phyloP scores from a whole-genome alignment of 2,329 filamentous ascomycete species.

The Talaromyces albobiverticillius region DNA sequence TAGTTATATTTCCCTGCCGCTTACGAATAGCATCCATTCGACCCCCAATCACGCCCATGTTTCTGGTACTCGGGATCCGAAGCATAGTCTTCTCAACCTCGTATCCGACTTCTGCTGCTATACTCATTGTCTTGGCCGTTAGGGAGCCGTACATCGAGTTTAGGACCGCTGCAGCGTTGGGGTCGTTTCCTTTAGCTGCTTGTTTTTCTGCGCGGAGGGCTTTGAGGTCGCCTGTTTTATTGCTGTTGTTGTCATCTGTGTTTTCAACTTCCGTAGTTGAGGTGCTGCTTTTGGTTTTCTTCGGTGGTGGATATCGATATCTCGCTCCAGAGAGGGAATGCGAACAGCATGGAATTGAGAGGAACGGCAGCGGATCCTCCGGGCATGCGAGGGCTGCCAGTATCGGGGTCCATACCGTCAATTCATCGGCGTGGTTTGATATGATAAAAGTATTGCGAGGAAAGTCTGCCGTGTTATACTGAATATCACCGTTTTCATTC shows the following conservation, averaged over 20 bases:
- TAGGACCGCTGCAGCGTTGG: conserved; percentile 25
- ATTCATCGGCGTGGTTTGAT: conserved; percentile 94
- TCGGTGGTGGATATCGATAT: conserved; percentile 56
- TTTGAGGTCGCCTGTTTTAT: conserved; percentile 40
- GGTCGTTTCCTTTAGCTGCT: conserved; percentile 22
- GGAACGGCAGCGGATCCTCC: conserved; percentile 69
- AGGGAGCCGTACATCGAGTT: conserved; percentile 79
- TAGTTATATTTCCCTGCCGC: not conserved
- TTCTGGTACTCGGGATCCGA: conserved; percentile 87
- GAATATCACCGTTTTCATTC: conserved; percentile 14
- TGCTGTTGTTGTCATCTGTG: conserved; percentile 18
- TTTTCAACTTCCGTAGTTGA: not conserved
- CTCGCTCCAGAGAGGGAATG: conserved; percentile 74
- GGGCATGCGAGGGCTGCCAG: conserved; percentile 62
- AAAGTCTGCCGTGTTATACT: conserved; percentile 60
- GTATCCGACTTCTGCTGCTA: conserved; percentile 73
- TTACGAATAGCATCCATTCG: conserved; percentile 19
- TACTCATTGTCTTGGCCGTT: conserved; percentile 69
- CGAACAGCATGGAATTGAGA: conserved; percentile 94
- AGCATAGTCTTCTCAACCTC: conserved; percentile 78
- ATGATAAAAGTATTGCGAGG: conserved; percentile 79
- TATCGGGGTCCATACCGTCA: conserved; percentile 93
- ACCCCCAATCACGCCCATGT: conserved; percentile 75
- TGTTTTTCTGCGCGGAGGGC: conserved; percentile 36
- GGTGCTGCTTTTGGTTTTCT: conserved; percentile 29